Base-by-base conservation (phyloP, 768 basidiomycete species). In the Epithele typhae region DNA sequence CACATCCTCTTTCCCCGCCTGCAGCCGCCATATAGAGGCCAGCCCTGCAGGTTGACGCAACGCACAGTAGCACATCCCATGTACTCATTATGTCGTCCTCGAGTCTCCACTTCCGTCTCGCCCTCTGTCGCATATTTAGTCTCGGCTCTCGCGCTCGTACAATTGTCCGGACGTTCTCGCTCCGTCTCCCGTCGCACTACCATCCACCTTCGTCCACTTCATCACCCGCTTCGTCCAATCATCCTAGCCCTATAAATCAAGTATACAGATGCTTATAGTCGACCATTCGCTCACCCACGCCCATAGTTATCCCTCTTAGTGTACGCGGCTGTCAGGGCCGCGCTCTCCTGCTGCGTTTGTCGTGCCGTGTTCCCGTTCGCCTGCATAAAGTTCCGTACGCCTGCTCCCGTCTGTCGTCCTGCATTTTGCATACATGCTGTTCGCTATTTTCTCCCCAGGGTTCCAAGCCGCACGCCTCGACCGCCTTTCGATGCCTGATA, bases 1-100 rank as follows among this genome's bases (percentile, higher is more conserved):
- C 56, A 56, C 54, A 52, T 38, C 40, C 51, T 27, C 41, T 52
- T 44, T 43, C 62, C 37, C 54, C 62, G 46, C 46, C 58, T 37
- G 39, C 51, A 27, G 53, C 56, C 54, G n/a, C n/a, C 56, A 69
- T 58, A 43, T 76, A 76, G 75, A 76, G 64, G 71, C 72, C 61
- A 62, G 71, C 55, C 68, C 70, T 62, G 72, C 69, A 57, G 63
- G 68, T 53, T 73, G 64, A 70, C 54, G 45, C 45, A 36, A 38
- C 44, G 37, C 23, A 46, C 50, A 49, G 2, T 41, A 45, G 42
- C 45, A 53, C 23, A 36, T 33, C 46, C 55, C 59, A 57, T 58
- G 55, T 59, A 57, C 57, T 53, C 55, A 56, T 55, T 56, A 58
- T 56, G 52, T 61, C 53, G 55, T 54, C 57, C 46, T n/a, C 35